Evolutionary conservation across 148 eudicot genomes (phyloP), one percentile per base, ranked within the genome.

Genomic region (Fallopia convolvulus): DNA sequence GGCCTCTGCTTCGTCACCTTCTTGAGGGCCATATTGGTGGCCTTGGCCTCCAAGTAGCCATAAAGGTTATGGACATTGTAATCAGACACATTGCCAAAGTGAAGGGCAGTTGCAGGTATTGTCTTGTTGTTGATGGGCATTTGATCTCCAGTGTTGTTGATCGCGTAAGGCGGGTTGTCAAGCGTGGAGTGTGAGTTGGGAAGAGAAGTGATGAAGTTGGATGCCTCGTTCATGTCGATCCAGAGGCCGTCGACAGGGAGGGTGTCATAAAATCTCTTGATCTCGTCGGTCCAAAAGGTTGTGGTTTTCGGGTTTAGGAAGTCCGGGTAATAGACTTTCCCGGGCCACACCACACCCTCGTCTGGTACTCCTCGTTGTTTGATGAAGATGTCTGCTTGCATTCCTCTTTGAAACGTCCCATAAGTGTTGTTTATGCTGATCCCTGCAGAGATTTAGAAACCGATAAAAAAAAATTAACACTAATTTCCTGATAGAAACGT

Each of bases 341-440:
- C 91, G 18, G 91, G 91, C 91, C 91, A 88, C 44, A 88, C 91
- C 12, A 47, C 6, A 8, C 86, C 91, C 11, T 77, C 78, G 81
- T 82, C 86, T 21, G 87, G 86, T 30, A 75, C 75, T 26, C 88
- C 90, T 41, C 81, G 70, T 9, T 75, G 84, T 80, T 86, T 88
- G 50, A 88, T 74, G 52, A 84, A 88, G 55, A 88, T 76, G 46
- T 84, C 87, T 65, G 83, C 49, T 68, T 84, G 76, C 75, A 86
- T 74, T 18, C 88, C 90, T 41, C 90, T 77, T 56, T 70, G 75
- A 56, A 73, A 83, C 30, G 91, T 83, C 66, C 44, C 87, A 30
- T 84, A 86, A 1, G 81, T 77, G 49, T 81, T 72, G 39, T 88
- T 84, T 74, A 87, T 80, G 60, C 73, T 81, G 52, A 88, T 88